phyloP scores from a whole-genome alignment of 306 rosid genomes.

The Quercus suber region DNA sequence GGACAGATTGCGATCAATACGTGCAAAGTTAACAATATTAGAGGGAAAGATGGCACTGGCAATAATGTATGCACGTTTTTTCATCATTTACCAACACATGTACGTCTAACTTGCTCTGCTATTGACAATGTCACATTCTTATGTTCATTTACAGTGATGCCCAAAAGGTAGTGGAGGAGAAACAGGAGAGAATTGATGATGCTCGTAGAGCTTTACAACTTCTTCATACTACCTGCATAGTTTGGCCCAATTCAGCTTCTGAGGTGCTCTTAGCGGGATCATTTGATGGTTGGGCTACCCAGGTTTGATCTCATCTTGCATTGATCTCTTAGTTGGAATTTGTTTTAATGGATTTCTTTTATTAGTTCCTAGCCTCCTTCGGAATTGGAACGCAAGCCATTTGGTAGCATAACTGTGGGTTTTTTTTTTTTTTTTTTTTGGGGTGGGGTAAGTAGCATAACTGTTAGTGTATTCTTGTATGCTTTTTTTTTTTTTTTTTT shows the following conservation, averaged over 20 bases:
- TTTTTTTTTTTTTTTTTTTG: no score
- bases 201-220: slow-evolving; percentile 48
- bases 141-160: slow-evolving; percentile 49
- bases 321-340: not conserved
- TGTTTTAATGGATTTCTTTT: not conserved
- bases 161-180: slow-evolving; percentile 56
- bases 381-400: not conserved
- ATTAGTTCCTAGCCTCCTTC: not conserved
- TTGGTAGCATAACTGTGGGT: not conserved
- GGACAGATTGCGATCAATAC: slow-evolving; percentile 61
- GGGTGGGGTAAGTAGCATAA: not conserved
- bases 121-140: slow-evolving; percentile 18
- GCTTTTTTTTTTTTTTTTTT: no score
- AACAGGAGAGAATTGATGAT: slow-evolving; percentile 60
- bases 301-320: slow-evolving; percentile 46
- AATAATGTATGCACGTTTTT: slow-evolving; percentile 51
- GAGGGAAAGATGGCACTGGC: slow-evolving; percentile 87
- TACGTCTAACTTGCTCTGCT: slow-evolving; percentile 1
- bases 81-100: slow-evolving; percentile 12
- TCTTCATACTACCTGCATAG: slow-evolving; percentile 56
- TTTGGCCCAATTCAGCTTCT: slow-evolving; percentile 78
- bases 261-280: slow-evolving; percentile 84
- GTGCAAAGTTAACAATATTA: slow-evolving; percentile 72
- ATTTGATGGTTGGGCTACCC: slow-evolving; percentile 87
- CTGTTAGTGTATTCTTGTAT: no score